A percentile compares a stretch with the other conserved stretches of the same genome.
These are phyloP conservation scores for Nemania serpens DNA, from an alignment of 2,329 filamentous ascomycete genomes.

Conservation along the genomic window DNA sequence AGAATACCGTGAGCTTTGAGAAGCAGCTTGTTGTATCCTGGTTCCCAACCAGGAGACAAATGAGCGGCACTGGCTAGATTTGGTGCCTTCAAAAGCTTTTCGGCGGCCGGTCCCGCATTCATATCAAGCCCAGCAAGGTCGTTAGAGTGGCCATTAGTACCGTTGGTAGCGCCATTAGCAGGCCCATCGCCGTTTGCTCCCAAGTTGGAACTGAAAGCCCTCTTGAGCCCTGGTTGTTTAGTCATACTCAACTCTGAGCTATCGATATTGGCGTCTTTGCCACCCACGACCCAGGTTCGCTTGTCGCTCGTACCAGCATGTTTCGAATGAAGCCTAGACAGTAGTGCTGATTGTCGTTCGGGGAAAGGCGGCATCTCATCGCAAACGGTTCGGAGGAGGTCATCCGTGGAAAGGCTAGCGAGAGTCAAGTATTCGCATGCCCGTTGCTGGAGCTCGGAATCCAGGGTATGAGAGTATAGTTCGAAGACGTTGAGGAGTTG, in stretches of 20 bases:
- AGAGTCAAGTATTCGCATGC: constrained; percentile 93
- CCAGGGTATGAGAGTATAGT: constrained; percentile 90
- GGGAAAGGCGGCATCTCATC: constrained; percentile 99
- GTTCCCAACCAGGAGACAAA: constrained; percentile 92
- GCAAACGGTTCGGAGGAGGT: constrained; percentile 88
- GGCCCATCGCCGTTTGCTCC: constrained; percentile 53
- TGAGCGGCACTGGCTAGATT: constrained; percentile 93
- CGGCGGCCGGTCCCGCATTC: constrained; percentile 61
- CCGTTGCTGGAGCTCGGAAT: constrained; percentile 93
- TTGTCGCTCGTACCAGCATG: constrained; percentile 92
- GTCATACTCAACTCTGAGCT: constrained; percentile 78
- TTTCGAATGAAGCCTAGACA: constrained; percentile 93
- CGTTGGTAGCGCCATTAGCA: constrained; percentile 51
- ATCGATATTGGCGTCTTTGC: constrained; percentile 89
- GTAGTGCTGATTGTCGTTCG: constrained; percentile 85
- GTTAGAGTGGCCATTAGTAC: constrained; percentile 56
- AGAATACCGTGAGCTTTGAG: constrained; percentile 82
- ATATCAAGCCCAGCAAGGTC: constrained; percentile 87
- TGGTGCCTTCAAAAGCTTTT: constrained; percentile 66
- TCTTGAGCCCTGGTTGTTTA: constrained; percentile 81
- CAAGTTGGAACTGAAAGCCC: constrained; percentile 74
- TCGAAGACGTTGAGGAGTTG: constrained; percentile 90
- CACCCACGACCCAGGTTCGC: constrained; percentile 96
- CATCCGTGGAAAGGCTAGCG: constrained; percentile 84
- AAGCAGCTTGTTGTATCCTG: constrained; percentile 82